Evolutionary conservation across 352 stramenopile genomes (phyloP).

Genomic region (Elongisporangium prolatum): DNA sequence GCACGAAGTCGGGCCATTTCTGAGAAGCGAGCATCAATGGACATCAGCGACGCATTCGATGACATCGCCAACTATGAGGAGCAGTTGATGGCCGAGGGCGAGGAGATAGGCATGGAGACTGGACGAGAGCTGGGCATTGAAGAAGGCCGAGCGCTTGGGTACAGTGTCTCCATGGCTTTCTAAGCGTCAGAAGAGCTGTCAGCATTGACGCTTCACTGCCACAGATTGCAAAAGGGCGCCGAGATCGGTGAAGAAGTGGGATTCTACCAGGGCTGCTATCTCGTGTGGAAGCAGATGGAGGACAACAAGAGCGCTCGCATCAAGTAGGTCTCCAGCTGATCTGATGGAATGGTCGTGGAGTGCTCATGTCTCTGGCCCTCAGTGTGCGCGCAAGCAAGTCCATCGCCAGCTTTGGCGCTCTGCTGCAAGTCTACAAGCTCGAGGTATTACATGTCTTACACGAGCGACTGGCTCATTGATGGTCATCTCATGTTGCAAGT

Average conservation of each 20-base stretch:
- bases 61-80: constrained; percentile 69
- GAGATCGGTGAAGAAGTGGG: constrained; percentile 81
- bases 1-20: too few species aligned
- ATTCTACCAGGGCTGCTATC: constrained; percentile 78
- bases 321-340: constrained; percentile 20
- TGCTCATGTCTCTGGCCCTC: constrained; percentile 4
- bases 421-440: constrained; percentile 57
- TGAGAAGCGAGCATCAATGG: constrained; percentile 18
- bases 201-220: neutral
- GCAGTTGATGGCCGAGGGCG: constrained; percentile 59
- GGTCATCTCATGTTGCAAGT: constrained; percentile 2
- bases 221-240: constrained; percentile 66
- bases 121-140: constrained; percentile 58
- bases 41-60: constrained; percentile 71
- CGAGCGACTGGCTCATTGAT: neutral
- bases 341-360: neutral
- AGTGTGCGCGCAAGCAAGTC: constrained; percentile 57
- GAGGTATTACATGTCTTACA: constrained; percentile 33
- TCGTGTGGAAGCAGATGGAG: constrained; percentile 62
- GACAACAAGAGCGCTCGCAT: constrained; percentile 32
- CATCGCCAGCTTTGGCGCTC: constrained; percentile 42
- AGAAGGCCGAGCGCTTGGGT: constrained; percentile 75
- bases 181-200: constrained; percentile 4
- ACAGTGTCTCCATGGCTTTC: constrained; percentile 7
- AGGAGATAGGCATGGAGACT: constrained; percentile 49